Evolutionary conservation across 805 yeast genomes (phyloP).

Genomic region (Starmerella kuoi): DNA sequence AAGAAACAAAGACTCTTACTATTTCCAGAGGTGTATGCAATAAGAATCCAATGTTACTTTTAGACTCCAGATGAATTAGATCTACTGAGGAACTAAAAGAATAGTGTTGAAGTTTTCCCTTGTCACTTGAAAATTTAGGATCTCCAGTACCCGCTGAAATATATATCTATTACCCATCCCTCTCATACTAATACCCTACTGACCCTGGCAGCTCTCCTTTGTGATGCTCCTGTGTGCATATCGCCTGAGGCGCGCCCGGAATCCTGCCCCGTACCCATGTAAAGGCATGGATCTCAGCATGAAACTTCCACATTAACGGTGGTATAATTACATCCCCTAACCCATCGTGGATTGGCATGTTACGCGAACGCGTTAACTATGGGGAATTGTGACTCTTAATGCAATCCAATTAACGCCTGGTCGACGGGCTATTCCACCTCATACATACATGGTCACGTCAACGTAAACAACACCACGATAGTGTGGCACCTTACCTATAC

Average conservation of each 20-base stretch:
- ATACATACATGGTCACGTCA: too few species aligned
- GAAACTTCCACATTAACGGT: neutral
- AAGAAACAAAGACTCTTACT: neutral
- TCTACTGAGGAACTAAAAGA: too few species aligned
- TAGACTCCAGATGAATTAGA: too few species aligned
- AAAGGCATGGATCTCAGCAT: neutral
- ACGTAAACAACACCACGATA: too few species aligned
- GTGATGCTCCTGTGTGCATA: slow-evolving; percentile 4
- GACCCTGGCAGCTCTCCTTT: slow-evolving; percentile 1
- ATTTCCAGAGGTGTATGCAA: neutral
- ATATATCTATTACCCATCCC: slow-evolving; percentile 9
- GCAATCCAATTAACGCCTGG: slow-evolving; percentile 9
- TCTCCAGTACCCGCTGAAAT: slow-evolving; percentile 1
- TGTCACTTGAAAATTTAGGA: too few species aligned
- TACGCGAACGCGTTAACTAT: slow-evolving; percentile 7
- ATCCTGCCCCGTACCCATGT: slow-evolving; percentile 1
- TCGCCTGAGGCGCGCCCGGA: slow-evolving; percentile 5
- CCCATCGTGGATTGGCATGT: slow-evolving; percentile 4
- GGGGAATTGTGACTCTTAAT: slow-evolving; percentile 11
- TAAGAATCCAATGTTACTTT: too few species aligned
- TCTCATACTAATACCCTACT: slow-evolving; percentile 5
- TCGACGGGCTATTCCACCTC: too few species aligned
- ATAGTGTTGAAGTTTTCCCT: too few species aligned
- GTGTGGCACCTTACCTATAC: too few species aligned
- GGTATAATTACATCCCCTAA: neutral